phyloP scores from a whole-genome alignment of 352 stramenopile genomes.

The Phytopythium cucurbitacearum region DNA sequence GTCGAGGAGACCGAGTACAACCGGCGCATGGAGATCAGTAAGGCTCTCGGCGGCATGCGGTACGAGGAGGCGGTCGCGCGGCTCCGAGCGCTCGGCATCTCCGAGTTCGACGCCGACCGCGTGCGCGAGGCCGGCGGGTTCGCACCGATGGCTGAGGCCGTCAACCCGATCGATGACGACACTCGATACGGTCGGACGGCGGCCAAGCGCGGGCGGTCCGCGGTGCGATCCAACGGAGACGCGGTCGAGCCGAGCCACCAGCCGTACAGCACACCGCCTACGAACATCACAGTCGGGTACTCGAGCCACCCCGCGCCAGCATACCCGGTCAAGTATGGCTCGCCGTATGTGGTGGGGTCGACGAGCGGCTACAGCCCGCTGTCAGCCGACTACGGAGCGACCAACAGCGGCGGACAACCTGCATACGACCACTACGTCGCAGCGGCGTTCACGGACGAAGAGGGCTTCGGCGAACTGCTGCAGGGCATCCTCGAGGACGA shows the following conservation, averaged over 20 bases:
- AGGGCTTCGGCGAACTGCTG: conserved; percentile 62
- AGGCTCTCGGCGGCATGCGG: conserved; percentile 71
- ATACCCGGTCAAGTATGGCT: conserved; percentile 16
- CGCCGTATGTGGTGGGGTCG: conserved; percentile 14
- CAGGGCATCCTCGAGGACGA: conserved; percentile 75
- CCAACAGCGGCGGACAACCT: conserved; percentile 9
- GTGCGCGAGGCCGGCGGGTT: conserved; percentile 9
- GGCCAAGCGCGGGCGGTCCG: background rate
- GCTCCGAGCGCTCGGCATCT: conserved; percentile 54
- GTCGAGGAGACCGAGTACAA: conserved; percentile 84
- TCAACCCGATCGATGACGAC: background rate
- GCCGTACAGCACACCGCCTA: too few species aligned
- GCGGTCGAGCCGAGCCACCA: too few species aligned
- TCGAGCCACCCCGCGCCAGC: too few species aligned
- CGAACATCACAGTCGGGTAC: too few species aligned
- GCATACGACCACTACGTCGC: conserved; percentile 61
- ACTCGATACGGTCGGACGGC: background rate
- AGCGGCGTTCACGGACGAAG: conserved; percentile 52
- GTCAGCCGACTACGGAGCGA: conserved; percentile 8
- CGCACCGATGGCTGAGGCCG: background rate
- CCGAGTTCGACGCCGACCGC: conserved; percentile 52
- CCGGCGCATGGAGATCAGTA: conserved; percentile 79
- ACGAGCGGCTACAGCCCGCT: conserved; percentile 24
- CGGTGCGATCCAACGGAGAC: too few species aligned
- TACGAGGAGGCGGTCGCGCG: conserved; percentile 76